Base-by-base conservation (phyloP, 768 basidiomycete genomes). In the Pisolithus orientalis region DNA sequence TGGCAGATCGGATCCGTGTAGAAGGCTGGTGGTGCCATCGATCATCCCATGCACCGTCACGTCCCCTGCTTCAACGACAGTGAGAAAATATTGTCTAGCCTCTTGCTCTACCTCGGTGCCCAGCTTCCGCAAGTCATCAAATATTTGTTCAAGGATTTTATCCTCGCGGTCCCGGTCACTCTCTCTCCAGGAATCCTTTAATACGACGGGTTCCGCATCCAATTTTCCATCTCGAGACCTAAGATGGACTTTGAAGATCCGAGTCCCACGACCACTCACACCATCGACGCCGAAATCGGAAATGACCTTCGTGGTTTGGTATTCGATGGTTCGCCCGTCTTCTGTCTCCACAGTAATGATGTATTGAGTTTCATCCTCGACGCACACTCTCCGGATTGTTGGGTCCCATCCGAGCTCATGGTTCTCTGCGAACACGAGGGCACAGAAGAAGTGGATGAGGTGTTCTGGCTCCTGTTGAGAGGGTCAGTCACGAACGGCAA, bases 331-430 rank as follows among this genome's bases (percentile, higher is more conserved):
- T 37, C 7, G 3, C 5, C 34, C 34, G 16, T 34, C 6, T 1
- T 17, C 16, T 5, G 46, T 21, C 4, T 7, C 1, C 31, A 47
- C 17, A 24, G 32, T 11, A 24, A 47, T 37, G 6, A 37, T 17
- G 32, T 34, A 47, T 6, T 21, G 32, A 4, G 7, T 17, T 9
- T 37, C 1, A 10, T 11, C 11, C 21, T 11, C 10, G 17, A 38
- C 46, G 7, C 10, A 16, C 28, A 51, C 50, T 8, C 31, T 10
- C 16, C 16, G 27, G 28, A 43, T 32, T 16, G 25, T 51, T 5
- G 50, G 50, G 24, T 51, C 50, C 50, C 50, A 51, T 13, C 50
- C 43, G 6, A 44, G 42, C 9, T 51, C 43, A 10, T 43, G 40
- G 29, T 45, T 34, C 0, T 44, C 25, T 3, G 29, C 50, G 38